These are phyloP conservation scores for Pneumocystis oryctolagi DNA, from an alignment of 1,139 yeast genomes.

Conservation along the genomic window DNA sequence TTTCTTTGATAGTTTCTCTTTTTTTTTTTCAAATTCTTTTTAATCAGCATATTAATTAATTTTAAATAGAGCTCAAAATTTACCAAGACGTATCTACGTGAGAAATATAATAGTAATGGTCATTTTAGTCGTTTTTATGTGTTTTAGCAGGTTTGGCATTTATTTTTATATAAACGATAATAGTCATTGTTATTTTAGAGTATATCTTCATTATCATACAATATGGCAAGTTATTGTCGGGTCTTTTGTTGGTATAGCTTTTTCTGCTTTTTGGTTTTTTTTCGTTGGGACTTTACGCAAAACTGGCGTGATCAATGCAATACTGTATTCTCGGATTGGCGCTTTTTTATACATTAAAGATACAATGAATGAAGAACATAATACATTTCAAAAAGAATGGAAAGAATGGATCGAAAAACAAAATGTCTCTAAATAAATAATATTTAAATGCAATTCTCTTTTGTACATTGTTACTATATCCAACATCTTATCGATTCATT, in stretches of 20 bases:
- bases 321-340: background rate
- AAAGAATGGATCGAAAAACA: background rate
- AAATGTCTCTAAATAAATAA: background rate
- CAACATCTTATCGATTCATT: background rate
- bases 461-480: background rate
- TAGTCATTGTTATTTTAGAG: constrained; percentile 29
- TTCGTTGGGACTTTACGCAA: constrained; percentile 30
- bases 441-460: background rate
- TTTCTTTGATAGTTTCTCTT: background rate
- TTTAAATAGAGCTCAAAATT: background rate
- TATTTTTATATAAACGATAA: constrained; percentile 17
- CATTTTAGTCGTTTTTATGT: constrained; percentile 14
- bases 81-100: background rate
- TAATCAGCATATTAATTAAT: no score
- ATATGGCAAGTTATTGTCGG: constrained; percentile 64
- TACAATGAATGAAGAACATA: background rate
- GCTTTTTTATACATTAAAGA: background rate
- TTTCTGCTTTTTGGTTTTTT: constrained; percentile 42
- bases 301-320: background rate
- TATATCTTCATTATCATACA: constrained; percentile 66
- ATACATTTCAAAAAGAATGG: background rate
- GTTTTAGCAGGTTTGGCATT: constrained; percentile 1
- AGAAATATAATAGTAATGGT: background rate
- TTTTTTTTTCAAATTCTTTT: no score
- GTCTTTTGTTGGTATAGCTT: constrained; percentile 40